Evolutionary conservation across 1,284 basidiomycete genomes (phyloP), one percentile per base, ranked within the genome.

Genomic region (Ustilago bromivora): DNA sequence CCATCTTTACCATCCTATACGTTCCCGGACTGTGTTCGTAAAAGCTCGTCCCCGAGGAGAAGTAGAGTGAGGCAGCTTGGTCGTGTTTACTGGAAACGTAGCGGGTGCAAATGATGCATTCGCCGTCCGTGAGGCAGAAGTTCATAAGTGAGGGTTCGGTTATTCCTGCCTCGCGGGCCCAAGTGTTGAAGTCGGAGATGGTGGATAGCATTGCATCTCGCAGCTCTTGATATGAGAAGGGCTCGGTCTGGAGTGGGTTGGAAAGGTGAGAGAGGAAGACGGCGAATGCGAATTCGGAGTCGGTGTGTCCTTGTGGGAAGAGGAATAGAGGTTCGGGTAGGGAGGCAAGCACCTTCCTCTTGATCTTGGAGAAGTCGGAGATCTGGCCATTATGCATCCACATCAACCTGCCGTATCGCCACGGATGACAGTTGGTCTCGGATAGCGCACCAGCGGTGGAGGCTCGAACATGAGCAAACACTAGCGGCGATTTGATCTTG

Each of bases 61-160:
- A 98, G 92, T 95, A 97, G 85, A 98, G 87, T 34, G 94, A 96
- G 1, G 96, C 95, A 1, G 96, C 96, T 86, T 98, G 95, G 69
- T 96, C 94, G 7, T 91, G 92, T 56, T 92, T 90, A 3, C 93
- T 95, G 0, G 94, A 95, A 53, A 99, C 94, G 87, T 99, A 99
- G 51, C 96, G 91, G 2, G 95, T 97, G 9, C 93, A 96, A 15
- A 99, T 91, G 15, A 99, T 94, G 54, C 92, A 94, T 81, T 94
- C 90, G 2, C 96, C 96, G 84, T 98, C 96, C 1, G 95, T 95
- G 32, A 98, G 92, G 82, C 94, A 96, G 85, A 97, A 99, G 86
- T 98, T 99, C 92, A 96, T 91, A 68, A 98, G 87, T 79, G 92
- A 94, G 13, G 96, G 96, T 90, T 83, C 71, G 13, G 59, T 12